Evolutionary conservation across 108 stramenopile species (phyloP).

Genomic region (Cyclotella distinguenda): DNA sequence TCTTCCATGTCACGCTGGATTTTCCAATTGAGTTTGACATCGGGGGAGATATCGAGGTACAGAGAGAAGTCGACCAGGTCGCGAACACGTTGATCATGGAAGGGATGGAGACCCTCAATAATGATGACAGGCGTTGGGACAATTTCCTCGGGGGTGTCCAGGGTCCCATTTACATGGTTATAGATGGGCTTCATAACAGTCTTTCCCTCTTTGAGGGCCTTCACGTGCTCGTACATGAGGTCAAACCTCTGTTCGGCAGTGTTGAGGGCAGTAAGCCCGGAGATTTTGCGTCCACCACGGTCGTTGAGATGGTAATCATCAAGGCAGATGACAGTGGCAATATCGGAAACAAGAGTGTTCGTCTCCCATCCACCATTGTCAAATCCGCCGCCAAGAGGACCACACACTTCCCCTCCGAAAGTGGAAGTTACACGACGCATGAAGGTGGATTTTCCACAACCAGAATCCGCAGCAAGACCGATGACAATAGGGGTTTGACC

Average conservation of each 20-base stretch:
- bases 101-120: slow-evolving; percentile 97
- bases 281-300: slow-evolving; percentile 92
- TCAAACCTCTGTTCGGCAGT: slow-evolving; percentile 95
- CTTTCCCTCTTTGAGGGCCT: slow-evolving; percentile 93
- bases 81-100: slow-evolving; percentile 92
- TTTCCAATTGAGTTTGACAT: slow-evolving; percentile 99
- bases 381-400: slow-evolving; percentile 92
- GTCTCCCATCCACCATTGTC: slow-evolving; percentile 96
- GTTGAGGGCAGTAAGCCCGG: slow-evolving; percentile 90
- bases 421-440: slow-evolving; percentile 97
- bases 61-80: slow-evolving; percentile 96
- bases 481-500: slow-evolving; percentile 88
- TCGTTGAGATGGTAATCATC: slow-evolving; percentile 99
- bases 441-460: slow-evolving; percentile 98
- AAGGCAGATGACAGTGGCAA: slow-evolving; percentile 96
- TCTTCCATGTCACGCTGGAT: slow-evolving; percentile 98
- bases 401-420: slow-evolving; percentile 94
- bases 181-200: slow-evolving; percentile 95
- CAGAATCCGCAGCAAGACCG: slow-evolving; percentile 97
- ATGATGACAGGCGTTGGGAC: slow-evolving; percentile 96
- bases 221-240: slow-evolving; percentile 96
- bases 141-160: slow-evolving; percentile 93
- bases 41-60: slow-evolving; percentile 95
- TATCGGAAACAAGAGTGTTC: slow-evolving; percentile 96
- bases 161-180: slow-evolving; percentile 99